phyloP scores from a whole-genome alignment of 169 alveolate genomes.

The Cryptosporidium sp. region DNA sequence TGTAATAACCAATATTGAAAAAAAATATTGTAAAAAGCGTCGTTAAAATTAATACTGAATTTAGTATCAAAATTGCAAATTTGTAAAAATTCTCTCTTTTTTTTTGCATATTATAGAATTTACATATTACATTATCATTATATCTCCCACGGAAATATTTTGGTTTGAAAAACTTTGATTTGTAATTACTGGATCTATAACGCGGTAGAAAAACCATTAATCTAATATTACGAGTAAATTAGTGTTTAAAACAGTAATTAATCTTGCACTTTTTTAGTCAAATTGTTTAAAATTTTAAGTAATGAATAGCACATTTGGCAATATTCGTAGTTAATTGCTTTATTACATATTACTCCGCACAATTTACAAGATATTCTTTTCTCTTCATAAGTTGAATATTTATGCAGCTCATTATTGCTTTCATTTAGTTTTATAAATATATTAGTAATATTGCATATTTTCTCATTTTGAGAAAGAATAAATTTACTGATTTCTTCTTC shows the following conservation, averaged over 20 bases:
- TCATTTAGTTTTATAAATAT: slow-evolving; percentile 23
- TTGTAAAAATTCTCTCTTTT: background rate
- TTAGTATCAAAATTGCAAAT: background rate
- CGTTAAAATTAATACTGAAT: background rate
- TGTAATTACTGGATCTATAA: background rate
- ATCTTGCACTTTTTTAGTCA: background rate
- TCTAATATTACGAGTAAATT: background rate
- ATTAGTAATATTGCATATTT: slow-evolving; percentile 37
- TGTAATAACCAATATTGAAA: background rate
- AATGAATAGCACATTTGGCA: background rate
- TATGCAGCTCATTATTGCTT: background rate
- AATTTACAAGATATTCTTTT: background rate
- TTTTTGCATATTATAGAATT: background rate
- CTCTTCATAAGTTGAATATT: background rate
- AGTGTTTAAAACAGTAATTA: background rate
- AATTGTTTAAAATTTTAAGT: background rate
- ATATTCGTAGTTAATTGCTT: background rate
- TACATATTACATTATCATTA: background rate
- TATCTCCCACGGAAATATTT: background rate
- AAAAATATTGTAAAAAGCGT: slow-evolving; percentile 21
- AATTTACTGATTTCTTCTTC: slow-evolving; percentile 46
- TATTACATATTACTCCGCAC: background rate
- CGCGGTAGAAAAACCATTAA: background rate
- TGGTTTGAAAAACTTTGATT: background rate
- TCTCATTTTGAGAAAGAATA: slow-evolving; percentile 22